Evolutionary conservation across 192 early-diverging fungal species (phyloP), one percentile per base, ranked within the genome.

Genomic region (Coemansia sp.): DNA sequence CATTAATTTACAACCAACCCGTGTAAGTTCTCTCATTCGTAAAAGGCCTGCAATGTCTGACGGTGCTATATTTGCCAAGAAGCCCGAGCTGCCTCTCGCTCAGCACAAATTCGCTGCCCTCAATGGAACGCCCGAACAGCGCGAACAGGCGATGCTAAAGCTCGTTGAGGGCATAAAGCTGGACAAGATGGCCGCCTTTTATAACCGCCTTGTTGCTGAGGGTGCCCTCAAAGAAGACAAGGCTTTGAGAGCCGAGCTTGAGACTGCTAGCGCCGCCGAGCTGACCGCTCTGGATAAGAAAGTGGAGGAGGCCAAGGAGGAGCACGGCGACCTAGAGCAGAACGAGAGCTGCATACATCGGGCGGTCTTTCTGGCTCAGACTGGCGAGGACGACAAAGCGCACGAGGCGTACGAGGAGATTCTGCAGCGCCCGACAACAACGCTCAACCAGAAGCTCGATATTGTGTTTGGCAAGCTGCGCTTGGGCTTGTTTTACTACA

Each of bases 321-420:
- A 96, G 66, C 76, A 95, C 59, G 97, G 97, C 42, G 95, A 97
- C 62, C 92, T 95, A 45, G 78, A 81, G 66, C 78, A 81, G 66
- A 81, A 81, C 62, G 78, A 67, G 84, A 71, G 71, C 26, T 82
- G 96, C 67, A 88, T 95, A 58, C 91, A 93, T 20, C 91, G 94
- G 58, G 97, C 97, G 9, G 86, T 93, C 67, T 95, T 92, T 46
- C 85, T 94, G 59, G 88, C 96, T 21, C 88, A 92, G 68, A 99
- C 96, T 73, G 97, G 97, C 26, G 91, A 95, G 62, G 97, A 96
- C 88, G 95, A 97, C 37, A 90, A 92, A 67, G 95, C 96, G 24
- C 70, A 97, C 20, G 70, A 84, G 5, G 93, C 92, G 4, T 97
- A 93, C 77, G 86, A 87, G 23, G 80, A 88, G 6, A 90, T 94